Base-by-base conservation (phyloP, 257 asterid genomes). In the Ilex aquifolium region DNA sequence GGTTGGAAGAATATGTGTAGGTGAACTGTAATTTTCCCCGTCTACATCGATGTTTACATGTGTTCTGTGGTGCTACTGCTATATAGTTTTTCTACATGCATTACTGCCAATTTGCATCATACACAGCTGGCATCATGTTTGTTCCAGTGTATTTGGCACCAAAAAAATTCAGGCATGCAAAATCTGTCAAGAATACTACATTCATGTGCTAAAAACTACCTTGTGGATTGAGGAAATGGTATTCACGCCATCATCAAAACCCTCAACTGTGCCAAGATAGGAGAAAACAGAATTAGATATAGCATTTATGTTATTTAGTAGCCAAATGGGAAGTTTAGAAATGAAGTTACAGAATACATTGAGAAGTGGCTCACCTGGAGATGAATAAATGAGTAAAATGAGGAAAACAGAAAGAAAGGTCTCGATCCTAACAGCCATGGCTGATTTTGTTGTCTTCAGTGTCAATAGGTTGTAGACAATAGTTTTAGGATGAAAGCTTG, bases 361-460 rank as follows among this genome's bases (percentile, higher is more conserved):
- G 52, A 63, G 16, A 21, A 60, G 10, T 27, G 60, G 57, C 48
- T 70, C 68, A 87, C 95, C 91, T 72, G 83, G 51, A 57, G 76
- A 77, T 17, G 80, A 58, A 71, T 69, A 70, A 62, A 73, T 56
- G 67, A 84, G 68, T 31, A 82, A 46, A 39, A 82, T 49, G 67
- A 77, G 64, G 46, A 60, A 59, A 30, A 76, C 51, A 0, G 69
- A 65, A 65, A 71, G 54, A 69, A 59, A 74, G 56, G 74, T 62
- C 75, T 68, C 74, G 58, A 78, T 50, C 55, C 63, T 80, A 3
- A 69, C 60, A 62, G 62, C 68, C 88, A 82, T 84, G 62, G 72
- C 58, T 57, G 53, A 58, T 54, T 36, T 32, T 17, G 42, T 42
- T 59, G 17, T 16, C 31, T 17, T 27, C 56, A 21, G 10, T 27